phyloP scores from a whole-genome alignment of 305 asterid genomes.

The Rubia tinctorum region DNA sequence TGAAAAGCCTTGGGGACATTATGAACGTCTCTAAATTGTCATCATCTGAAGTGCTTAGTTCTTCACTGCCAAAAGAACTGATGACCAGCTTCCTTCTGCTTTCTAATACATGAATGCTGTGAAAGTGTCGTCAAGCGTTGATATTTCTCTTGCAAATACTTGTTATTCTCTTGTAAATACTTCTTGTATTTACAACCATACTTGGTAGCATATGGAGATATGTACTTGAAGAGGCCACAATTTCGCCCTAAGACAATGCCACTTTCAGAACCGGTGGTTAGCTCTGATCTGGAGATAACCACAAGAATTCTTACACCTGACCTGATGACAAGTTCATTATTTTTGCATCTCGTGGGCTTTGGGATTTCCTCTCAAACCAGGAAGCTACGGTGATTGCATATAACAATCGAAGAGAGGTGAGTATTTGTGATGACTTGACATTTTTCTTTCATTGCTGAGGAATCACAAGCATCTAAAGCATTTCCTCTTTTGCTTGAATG shows the following conservation, averaged over 20 bases:
- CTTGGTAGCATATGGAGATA: slow-evolving; percentile 94
- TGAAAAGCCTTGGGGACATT: too few species aligned
- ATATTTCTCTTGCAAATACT: neutral
- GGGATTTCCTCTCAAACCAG: slow-evolving; percentile 76
- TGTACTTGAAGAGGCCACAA: slow-evolving; percentile 69
- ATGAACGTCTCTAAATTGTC: too few species aligned
- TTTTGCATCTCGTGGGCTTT: slow-evolving; percentile 64
- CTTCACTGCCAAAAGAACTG: neutral
- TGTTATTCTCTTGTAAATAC: neutral
- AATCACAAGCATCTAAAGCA: neutral
- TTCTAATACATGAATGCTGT: neutral
- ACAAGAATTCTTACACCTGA: slow-evolving; percentile 42
- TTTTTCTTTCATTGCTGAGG: neutral
- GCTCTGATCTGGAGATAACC: slow-evolving; percentile 66
- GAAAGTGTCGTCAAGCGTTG: neutral
- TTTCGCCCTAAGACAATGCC: slow-evolving; percentile 51
- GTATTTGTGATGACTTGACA: slow-evolving; percentile 6
- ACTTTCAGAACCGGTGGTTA: slow-evolving; percentile 54
- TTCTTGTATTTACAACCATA: slow-evolving; percentile 2
- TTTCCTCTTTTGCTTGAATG: neutral
- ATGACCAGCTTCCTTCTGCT: neutral
- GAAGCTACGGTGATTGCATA: slow-evolving; percentile 77
- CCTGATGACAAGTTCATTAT: slow-evolving; percentile 36
- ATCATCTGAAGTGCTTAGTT: neutral
- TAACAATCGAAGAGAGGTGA: slow-evolving; percentile 56